Base-by-base conservation (phyloP, 441 rosid genomes). In the Adansonia rubrostipa region DNA sequence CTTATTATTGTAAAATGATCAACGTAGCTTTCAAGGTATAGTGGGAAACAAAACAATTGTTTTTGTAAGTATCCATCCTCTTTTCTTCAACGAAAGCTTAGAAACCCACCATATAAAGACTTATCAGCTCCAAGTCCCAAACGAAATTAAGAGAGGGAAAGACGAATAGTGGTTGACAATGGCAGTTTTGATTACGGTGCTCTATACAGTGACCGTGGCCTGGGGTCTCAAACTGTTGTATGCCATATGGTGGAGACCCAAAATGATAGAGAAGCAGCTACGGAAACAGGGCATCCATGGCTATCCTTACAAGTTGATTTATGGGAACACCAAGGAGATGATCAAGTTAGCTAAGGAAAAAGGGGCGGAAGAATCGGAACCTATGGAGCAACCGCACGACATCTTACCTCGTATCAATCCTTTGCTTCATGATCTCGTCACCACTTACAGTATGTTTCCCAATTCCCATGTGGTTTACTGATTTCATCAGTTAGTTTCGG, bases 241-340 rank as follows among this genome's bases (percentile, higher is more conserved):
- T 24, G 72, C 8, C 9, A 22, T 74, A 44, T 83, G 85, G 83
- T 83, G 81, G 83, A 77, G 58, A 57, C 85, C 83, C 0, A 80
- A 64, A 14, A 74, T 10, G 71, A 77, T 77, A 71, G 83, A 80
- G 79, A 77, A 56, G 58, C 40, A 80, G 60, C 78, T 80, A 9
- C 56, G 53, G 50, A 69, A 77, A 57, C 79, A 74, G 40, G 83
- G 81, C 65, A 73, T 80, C 70, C 66, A 63, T 45, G 83, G 80
- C 4, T 22, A 74, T 15, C 77, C 83, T 1, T 77, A 77, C 67
- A 69, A 51, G 60, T 40, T 75, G 60, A 6, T 75, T 1, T 22
- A 63, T 70, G 84, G 81, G 17, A 74, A 78, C 68, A 11, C 51
- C 15, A 71, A 72, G 69, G 78, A 79, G 72, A 75, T 78, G 74